Evolutionary conservation across 441 rosid genomes (phyloP).

Genomic region (Jatropha podagrica): DNA sequence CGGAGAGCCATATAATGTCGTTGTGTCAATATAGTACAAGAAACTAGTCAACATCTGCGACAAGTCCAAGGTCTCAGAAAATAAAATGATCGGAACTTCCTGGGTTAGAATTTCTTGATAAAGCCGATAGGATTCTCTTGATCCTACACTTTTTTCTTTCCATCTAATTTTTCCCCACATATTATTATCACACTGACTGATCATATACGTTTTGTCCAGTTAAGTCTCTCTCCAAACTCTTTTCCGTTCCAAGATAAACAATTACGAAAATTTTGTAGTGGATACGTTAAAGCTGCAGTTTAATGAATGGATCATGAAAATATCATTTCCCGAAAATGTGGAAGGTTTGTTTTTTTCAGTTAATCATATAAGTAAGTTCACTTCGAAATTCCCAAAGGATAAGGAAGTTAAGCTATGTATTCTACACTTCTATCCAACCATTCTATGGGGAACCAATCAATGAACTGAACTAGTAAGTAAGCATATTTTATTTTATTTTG

Average conservation of each 20-base stretch:
- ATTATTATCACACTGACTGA: too few relatives aligned
- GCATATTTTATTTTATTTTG: too few relatives aligned
- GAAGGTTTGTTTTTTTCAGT: slow-evolving; percentile 16
- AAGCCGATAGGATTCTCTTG: neutral
- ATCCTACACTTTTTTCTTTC: too few relatives aligned
- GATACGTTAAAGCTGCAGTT: too few relatives aligned
- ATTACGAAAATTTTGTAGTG: too few relatives aligned
- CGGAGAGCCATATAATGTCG: neutral
- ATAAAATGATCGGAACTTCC: neutral
- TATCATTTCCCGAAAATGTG: slow-evolving; percentile 21
- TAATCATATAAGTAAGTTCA: slow-evolving; percentile 11
- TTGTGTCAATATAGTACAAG: neutral
- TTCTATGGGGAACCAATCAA: slow-evolving; percentile 35
- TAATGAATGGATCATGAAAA: slow-evolving; percentile 25
- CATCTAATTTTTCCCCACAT: too few relatives aligned
- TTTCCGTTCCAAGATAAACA: too few relatives aligned
- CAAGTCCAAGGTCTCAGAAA: neutral
- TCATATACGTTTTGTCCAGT: too few relatives aligned
- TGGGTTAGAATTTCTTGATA: neutral
- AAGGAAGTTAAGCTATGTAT: slow-evolving; percentile 41
- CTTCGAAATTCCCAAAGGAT: slow-evolving; percentile 25
- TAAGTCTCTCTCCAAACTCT: too few relatives aligned
- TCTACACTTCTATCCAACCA: slow-evolving; percentile 39
- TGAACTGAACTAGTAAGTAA: neutral
- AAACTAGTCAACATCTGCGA: neutral